These are phyloP conservation scores for Suillus tomentosus DNA, from an alignment of 768 basidiomycete species.

Conservation along the genomic window DNA sequence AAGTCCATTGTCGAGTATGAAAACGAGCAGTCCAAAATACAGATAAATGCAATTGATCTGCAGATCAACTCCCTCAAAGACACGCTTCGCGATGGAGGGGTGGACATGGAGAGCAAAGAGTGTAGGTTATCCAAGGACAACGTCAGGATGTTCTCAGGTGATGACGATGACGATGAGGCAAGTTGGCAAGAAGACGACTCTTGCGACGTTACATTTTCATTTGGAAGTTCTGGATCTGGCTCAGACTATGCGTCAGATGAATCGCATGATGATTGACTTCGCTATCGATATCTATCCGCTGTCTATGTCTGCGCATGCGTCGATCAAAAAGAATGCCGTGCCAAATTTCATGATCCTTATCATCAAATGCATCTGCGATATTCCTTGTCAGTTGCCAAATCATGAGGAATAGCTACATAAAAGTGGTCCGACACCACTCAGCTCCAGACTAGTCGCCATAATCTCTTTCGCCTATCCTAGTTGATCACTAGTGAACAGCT, in stretches of 20 bases:
- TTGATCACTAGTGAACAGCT: no score
- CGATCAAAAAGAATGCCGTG: not conserved
- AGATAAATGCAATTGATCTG: not conserved
- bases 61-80: not conserved
- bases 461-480: no score
- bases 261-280: not conserved
- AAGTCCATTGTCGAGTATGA: not conserved
- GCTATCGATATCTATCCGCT: not conserved
- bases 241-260: not conserved
- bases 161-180: not conserved
- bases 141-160: not conserved
- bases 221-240: not conserved
- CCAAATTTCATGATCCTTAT: not conserved
- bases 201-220: not conserved
- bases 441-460: no score
- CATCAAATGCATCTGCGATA: not conserved
- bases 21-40: not conserved
- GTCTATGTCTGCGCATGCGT: not conserved
- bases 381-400: no score
- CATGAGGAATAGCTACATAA: no score
- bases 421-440: no score
- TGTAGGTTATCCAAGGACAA: not conserved
- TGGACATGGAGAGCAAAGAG: conserved; percentile 7
- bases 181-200: not conserved
- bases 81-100: not conserved